Evolutionary conservation across 139 green algal genomes (phyloP).

Genomic region (Chlamydomonas applanata): DNA sequence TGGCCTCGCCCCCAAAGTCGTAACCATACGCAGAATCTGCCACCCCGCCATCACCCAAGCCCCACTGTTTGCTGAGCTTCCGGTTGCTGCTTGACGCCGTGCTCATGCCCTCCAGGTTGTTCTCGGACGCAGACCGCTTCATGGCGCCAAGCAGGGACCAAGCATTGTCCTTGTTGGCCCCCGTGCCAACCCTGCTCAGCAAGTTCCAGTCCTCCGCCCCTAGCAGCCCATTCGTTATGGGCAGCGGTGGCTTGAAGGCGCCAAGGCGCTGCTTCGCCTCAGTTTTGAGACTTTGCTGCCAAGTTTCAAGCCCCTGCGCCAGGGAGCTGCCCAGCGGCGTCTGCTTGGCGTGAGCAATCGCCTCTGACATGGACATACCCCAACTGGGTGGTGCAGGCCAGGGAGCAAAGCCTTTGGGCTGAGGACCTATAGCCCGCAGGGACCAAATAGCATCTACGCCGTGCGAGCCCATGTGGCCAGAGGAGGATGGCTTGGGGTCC

Average conservation of each 20-base stretch:
- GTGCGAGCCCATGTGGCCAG: too few species aligned
- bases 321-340: conserved; percentile 24
- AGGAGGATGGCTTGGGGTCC: too few species aligned
- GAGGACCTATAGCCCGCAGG: too few species aligned
- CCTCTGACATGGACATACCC: background rate
- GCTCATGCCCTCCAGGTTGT: conserved; percentile 24
- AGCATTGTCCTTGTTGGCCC: too few species aligned
- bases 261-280: conserved; percentile 42
- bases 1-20: too few species aligned
- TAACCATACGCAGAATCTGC: too few species aligned
- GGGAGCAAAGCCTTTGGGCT: too few species aligned
- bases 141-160: conserved; percentile 13
- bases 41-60: conserved; percentile 1
- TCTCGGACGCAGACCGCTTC: conserved; percentile 45
- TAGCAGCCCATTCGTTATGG: conserved; percentile 24
- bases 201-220: conserved; percentile 43
- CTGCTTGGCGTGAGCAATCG: background rate
- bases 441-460: too few species aligned
- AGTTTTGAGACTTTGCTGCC: conserved; percentile 29
- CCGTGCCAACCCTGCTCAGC: conserved; percentile 36
- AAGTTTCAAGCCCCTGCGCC: conserved; percentile 35
- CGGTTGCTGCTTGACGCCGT: conserved; percentile 10
- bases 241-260: conserved; percentile 33
- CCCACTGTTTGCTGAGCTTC: background rate
- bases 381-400: too few species aligned